Conservation (phyloP, 768 basidiomycete species). For the Ephemerocybe angulata region DNA sequence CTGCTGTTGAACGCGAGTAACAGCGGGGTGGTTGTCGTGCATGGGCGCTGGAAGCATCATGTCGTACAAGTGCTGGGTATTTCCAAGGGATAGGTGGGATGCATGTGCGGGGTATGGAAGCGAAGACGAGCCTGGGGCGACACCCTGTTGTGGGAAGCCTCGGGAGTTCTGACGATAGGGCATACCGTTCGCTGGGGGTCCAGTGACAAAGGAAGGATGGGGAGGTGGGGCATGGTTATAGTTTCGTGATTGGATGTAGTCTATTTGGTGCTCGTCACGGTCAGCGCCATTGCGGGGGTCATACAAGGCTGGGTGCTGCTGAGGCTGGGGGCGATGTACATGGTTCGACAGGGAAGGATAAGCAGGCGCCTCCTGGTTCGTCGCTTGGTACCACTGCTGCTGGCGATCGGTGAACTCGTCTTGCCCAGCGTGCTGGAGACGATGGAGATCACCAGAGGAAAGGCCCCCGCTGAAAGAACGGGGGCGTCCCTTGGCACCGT, state of each 20-base stretch:
- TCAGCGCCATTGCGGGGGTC: constrained; percentile 29
- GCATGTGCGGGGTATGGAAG: constrained; percentile 57
- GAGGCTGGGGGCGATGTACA: constrained; percentile 50
- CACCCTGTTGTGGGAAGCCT: constrained; percentile 50
- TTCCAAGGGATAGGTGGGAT: constrained; percentile 68
- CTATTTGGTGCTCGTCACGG: constrained; percentile 48
- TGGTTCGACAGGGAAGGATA: constrained; percentile 66
- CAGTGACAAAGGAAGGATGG: constrained; percentile 46
- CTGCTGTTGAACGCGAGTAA: constrained; percentile 76
- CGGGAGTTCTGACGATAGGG: constrained; percentile 65
- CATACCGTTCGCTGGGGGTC: constrained; percentile 48
- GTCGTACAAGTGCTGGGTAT: constrained; percentile 74
- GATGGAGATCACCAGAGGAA: constrained; percentile 68
- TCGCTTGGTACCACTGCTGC: constrained; percentile 49
- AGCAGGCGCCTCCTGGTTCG: constrained; percentile 41
- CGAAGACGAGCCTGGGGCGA: constrained; percentile 50
- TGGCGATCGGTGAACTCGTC: constrained; percentile 40
- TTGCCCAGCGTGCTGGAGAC: constrained; percentile 67
- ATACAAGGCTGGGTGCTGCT: constrained; percentile 40
- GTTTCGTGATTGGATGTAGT: constrained; percentile 48
- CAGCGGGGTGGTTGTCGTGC: constrained; percentile 58
- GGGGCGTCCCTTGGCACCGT: constrained; percentile 72
- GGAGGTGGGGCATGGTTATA: constrained; percentile 35
- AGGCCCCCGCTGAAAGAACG: constrained; percentile 80
- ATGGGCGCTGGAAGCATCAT: constrained; percentile 66